Evolutionary conservation across 192 early-diverging fungal genomes (phyloP).

Genomic region (Coemansia sp.): DNA sequence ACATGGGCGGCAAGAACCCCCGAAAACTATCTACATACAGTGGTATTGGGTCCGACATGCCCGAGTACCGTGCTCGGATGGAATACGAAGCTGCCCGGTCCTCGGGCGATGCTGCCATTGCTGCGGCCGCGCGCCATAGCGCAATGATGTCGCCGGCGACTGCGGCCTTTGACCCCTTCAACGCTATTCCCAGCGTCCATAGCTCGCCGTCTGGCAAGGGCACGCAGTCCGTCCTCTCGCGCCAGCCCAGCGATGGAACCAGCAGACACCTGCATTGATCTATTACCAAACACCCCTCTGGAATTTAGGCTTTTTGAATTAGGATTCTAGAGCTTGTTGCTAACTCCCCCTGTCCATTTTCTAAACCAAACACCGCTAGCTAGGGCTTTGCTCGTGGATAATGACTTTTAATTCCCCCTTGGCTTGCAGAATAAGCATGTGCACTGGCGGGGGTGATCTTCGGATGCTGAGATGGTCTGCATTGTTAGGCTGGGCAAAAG

Average conservation of each 20-base stretch:
- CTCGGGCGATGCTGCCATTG: conserved; percentile 31
- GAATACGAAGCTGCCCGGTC: conserved; percentile 20
- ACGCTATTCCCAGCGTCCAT: conserved; percentile 18
- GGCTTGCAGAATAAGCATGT: no score
- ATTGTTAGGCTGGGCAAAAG: no score
- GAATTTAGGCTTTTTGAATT: background rate
- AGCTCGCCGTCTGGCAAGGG: conserved; percentile 17
- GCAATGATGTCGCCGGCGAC: conserved; percentile 1
- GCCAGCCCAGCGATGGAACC: conserved; percentile 15
- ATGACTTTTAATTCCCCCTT: no score
- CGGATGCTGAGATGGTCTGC: no score
- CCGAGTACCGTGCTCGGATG: background rate
- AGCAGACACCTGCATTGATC: background rate
- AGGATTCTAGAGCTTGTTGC: background rate
- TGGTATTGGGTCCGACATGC: background rate
- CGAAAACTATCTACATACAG: no score
- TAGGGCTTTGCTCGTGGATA: no score
- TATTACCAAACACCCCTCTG: no score
- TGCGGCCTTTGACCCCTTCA: conserved; percentile 31
- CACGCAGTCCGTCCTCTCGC: conserved; percentile 10
- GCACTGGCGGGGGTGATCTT: no score
- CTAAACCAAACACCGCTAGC: no score
- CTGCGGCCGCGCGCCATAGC: conserved; percentile 24
- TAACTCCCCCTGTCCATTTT: no score
- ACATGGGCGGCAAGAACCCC: no score